These are phyloP conservation scores for Aspergillus luchuensis DNA, from an alignment of 2,329 filamentous ascomycete genomes.

Conservation along the genomic window DNA sequence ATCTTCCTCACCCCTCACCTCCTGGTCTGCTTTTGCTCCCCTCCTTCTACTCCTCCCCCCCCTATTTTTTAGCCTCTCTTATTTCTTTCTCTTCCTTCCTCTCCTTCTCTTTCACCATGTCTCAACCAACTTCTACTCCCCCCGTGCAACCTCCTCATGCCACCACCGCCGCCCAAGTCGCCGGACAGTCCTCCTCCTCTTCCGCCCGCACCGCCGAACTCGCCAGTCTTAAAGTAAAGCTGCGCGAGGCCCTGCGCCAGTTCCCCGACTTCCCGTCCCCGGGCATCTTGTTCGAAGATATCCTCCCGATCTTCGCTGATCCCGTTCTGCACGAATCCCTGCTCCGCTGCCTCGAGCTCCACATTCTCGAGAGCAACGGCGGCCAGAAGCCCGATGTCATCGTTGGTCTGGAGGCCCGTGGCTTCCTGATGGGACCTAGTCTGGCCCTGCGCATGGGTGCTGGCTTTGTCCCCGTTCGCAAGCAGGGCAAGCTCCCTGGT, in stretches of 20 bases:
- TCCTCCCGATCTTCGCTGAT: conserved; percentile 91
- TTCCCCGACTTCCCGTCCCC: conserved; percentile 90
- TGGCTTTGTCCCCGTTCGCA: conserved; percentile 88
- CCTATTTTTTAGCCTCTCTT: conserved; percentile 19
- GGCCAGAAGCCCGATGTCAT: conserved; percentile 78
- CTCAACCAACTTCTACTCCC: conserved; percentile 34
- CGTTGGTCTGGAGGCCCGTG: conserved; percentile 88
- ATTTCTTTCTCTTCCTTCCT: conserved; percentile 18
- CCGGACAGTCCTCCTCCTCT: conserved; percentile 49
- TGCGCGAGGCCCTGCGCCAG: conserved; percentile 74
- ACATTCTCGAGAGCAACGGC: conserved; percentile 67
- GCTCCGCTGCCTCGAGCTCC: conserved; percentile 80
- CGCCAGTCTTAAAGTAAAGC: conserved; percentile 65
- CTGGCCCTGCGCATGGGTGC: conserved; percentile 81
- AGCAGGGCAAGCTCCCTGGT: conserved; percentile 93
- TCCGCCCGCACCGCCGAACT: conserved; percentile 56
- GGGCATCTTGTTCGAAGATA: conserved; percentile 96
- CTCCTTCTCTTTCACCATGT: conserved; percentile 39
- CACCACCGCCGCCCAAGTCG: conserved; percentile 44
- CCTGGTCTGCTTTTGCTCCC: conserved; percentile 18
- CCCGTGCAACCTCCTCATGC: conserved; percentile 38
- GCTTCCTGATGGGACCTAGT: conserved; percentile 91
- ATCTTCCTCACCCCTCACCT: conserved; percentile 22
- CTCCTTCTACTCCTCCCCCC: conserved; percentile 4
- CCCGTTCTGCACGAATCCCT: conserved; percentile 72